Base-by-base conservation (phyloP, 169 alveolate species). In the Eimeria tenella region DNA sequence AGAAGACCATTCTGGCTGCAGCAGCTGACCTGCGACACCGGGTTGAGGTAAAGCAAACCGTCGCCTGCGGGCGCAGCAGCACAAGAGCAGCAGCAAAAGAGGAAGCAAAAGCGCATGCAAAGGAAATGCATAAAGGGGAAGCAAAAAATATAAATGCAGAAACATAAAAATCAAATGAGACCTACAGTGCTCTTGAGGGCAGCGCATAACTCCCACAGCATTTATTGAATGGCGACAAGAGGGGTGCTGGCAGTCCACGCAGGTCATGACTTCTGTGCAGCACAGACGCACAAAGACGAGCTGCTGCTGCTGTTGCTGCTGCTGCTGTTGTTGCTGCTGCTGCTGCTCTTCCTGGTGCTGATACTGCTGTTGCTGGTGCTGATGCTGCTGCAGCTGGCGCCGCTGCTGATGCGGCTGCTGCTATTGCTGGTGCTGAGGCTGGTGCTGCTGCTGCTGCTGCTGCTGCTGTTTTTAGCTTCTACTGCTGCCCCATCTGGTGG, bases 231-330 rank as follows among this genome's bases (percentile, higher is more conserved):
- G 95, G 63, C 68, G 49, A 65, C 97, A 95, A 25, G 96, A 86
- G 3, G 97, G 97, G 52, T 95, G 97, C 52, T 58, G 79, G 83
- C 97, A 95, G 21, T 95, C 95, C 74, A 92, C 60, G 88, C 97
- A 95, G 49, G 81, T 58, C 95, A 94, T 95, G 21, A 86, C 96
- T 81, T 91, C 79, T 55, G 79, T 52, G 50, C 25, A n/a, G 31
- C 84, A 5, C 52, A 74, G 17, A 42, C 17, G 84, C 84, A 74
- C 60, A 74, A 50, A 53, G 56, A 74, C 58, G 25, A 10, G n/a
- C 60, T 19, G n/a, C 17, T 7, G 42, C 17, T 52, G 58, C 60
- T 74, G 0, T 9, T 74, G 58, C 58, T 74, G 84, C 84, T 42
- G 52, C 60, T 21, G n/a, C 7, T 3, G 58, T 55, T 3, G 58